Percentiles rank a stretch among this genome's conserved stretches.
phyloP scores from a whole-genome alignment of 257 asterid genomes.

The Catharanthus roseus region DNA sequence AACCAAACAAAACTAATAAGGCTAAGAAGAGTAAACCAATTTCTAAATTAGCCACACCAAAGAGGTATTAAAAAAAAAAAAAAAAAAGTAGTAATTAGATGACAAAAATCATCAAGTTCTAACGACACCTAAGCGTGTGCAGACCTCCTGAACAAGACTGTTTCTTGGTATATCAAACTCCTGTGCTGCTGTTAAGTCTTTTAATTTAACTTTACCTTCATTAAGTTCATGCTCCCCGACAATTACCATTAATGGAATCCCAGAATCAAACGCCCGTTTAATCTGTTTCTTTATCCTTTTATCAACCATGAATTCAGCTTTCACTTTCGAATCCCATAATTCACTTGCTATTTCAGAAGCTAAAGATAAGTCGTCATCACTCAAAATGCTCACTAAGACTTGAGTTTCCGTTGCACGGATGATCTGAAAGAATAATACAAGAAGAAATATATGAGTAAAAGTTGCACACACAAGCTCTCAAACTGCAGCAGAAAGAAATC shows the following conservation, averaged over 20 bases:
- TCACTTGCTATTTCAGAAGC: conserved; percentile 68
- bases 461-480: conserved; percentile 4
- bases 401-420: conserved; percentile 78
- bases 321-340: conserved; percentile 66
- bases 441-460: not conserved
- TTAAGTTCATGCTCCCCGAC: conserved; percentile 66
- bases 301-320: conserved; percentile 61
- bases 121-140: conserved; percentile 24
- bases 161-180: conserved; percentile 46
- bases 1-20: too few species aligned
- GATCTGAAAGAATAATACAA: conserved; percentile 35
- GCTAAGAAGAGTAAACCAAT: too few species aligned
- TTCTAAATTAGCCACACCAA: too few species aligned
- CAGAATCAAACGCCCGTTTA: conserved; percentile 54
- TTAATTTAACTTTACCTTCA: conserved; percentile 55
- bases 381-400: conserved; percentile 78
- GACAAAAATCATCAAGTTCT: too few species aligned
- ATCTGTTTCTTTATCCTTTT: conserved; percentile 59
- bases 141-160: conserved; percentile 51
- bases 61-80: too few species aligned
- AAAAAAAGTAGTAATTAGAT: too few species aligned
- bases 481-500: not conserved
- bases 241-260: conserved; percentile 75
- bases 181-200: conserved; percentile 40
- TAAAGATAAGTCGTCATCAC: conserved; percentile 59